Evolutionary conservation across 139 green algal genomes (phyloP), one percentile per base, ranked within the genome.

Genomic region (Coelastrella sp.): DNA sequence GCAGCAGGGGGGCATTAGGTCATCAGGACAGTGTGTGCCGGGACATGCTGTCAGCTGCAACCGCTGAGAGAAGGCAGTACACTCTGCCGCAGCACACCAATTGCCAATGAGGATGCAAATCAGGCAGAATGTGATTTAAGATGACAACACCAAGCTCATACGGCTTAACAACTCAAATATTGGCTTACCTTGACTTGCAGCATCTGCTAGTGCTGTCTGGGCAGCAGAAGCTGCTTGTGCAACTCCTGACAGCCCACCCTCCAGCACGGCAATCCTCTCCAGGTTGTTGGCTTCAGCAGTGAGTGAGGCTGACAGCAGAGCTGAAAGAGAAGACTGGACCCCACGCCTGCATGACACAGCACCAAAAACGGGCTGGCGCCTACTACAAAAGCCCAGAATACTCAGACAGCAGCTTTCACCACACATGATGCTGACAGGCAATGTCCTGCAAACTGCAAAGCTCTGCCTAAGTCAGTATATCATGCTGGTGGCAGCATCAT

Each of bases 121-220:
- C 35, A 49, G 35, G 35, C 35, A 49, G 35, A 49, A 49, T 49
- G 1, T 49, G 3, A 49, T 49, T 49, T 49, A 49, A 49, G 35
- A 49, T 49, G 35, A 49, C 35, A 49, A 49, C 35, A 49, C 35
- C 35, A 49, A 49, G 35, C 35, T 49, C 35, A 49, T 49, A 49
- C 35, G 35, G 35, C 35, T 49, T 49, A 49, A 49, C 35, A 49
- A 49, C 35, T 49, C 35, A 49, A 49, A 49, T 49, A 49, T 49
- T 49, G 35, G 35, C 35, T 27, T 60, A 90, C 86, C 86, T 85
- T 83, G 58, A 25, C 27, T 83, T n/a, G 75, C 63, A 6, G 75
- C 86, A 14, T 83, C 73, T 66, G 86, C 86, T 12, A 90, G 86
- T 61, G 75, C 73, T 49, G 86, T 27, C 27, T 90, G 86, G 35